phyloP scores from a whole-genome alignment of 2,329 filamentous ascomycete species.

The Fusarium sp. region DNA sequence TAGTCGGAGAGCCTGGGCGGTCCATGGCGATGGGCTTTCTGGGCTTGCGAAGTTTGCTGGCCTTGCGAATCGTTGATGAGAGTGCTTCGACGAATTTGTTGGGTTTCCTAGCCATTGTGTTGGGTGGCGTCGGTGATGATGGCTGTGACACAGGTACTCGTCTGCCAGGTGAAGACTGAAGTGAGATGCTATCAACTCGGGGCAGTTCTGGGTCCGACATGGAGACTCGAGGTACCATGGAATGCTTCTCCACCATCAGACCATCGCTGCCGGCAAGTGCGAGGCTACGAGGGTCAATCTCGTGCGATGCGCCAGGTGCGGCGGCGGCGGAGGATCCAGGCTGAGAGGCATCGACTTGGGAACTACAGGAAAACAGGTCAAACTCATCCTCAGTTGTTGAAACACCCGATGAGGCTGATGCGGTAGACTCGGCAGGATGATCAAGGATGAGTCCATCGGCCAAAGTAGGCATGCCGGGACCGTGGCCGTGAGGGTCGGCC shows the following conservation, averaged over 20 bases:
- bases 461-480: constrained; percentile 44
- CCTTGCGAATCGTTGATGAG: constrained; percentile 57
- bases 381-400: constrained; percentile 53
- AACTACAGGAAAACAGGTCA: constrained; percentile 54
- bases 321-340: constrained; percentile 27
- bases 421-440: constrained; percentile 50
- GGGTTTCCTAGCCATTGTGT: constrained; percentile 49
- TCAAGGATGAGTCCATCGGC: constrained; percentile 49
- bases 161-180: constrained; percentile 53
- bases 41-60: constrained; percentile 52
- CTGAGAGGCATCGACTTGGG: constrained; percentile 47
- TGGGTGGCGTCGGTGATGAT: constrained; percentile 52
- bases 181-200: constrained; percentile 61
- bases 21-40: constrained; percentile 45
- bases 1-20: constrained; percentile 50
- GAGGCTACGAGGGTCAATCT: constrained; percentile 50
- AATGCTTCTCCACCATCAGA: constrained; percentile 35
- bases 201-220: constrained; percentile 64
- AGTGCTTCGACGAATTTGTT: constrained; percentile 58
- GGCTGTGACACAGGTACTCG: constrained; percentile 49
- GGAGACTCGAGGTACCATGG: constrained; percentile 52
- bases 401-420: constrained; percentile 53
- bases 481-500: constrained; percentile 37
- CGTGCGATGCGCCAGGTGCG: constrained; percentile 38
- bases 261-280: constrained; percentile 35